Evolutionary conservation across 1,139 yeast species (phyloP).

Genomic region (Arxiozyma slooffiae): DNA sequence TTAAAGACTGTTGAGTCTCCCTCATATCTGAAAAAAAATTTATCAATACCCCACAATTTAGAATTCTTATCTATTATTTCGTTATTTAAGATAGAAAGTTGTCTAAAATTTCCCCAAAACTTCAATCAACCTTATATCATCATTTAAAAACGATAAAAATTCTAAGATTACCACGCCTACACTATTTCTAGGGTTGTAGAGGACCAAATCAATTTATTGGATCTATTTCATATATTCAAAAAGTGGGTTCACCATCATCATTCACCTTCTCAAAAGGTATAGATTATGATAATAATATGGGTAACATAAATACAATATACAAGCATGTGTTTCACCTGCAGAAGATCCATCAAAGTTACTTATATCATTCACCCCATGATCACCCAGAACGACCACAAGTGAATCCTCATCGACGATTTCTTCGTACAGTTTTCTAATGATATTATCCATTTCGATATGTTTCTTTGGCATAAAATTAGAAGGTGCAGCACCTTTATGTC

Average conservation of each 20-base stretch:
- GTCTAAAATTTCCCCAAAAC: slow-evolving; percentile 55
- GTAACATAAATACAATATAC: slow-evolving; percentile 60
- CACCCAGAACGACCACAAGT: slow-evolving; percentile 73
- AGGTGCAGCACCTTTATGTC: slow-evolving; percentile 89
- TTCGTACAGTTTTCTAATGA: slow-evolving; percentile 46
- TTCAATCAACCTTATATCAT: slow-evolving; percentile 31
- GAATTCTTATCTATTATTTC: slow-evolving; percentile 6
- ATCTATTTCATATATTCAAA: slow-evolving; percentile 43
- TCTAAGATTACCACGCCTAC: slow-evolving; percentile 62
- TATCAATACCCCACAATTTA: slow-evolving; percentile 15
- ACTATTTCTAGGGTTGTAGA: slow-evolving; percentile 77
- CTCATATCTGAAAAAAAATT: slow-evolving; percentile 37
- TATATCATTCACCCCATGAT: slow-evolving; percentile 81
- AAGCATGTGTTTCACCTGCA: slow-evolving; percentile 83
- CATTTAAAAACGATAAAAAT: slow-evolving; percentile 46
- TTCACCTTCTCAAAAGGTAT: slow-evolving; percentile 26
- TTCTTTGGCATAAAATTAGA: slow-evolving; percentile 73
- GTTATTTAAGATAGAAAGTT: slow-evolving; percentile 35
- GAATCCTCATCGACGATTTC: slow-evolving; percentile 45
- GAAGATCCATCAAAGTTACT: slow-evolving; percentile 98
- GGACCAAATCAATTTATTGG: slow-evolving; percentile 82
- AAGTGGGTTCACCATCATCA: slow-evolving; percentile 31
- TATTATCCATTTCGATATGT: slow-evolving; percentile 74
- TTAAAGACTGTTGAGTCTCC: slow-evolving; percentile 45
- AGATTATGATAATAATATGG: slow-evolving; percentile 39